Conservation (phyloP, 495 filamentous ascomycete species). For the Aspergillus leporis region DNA sequence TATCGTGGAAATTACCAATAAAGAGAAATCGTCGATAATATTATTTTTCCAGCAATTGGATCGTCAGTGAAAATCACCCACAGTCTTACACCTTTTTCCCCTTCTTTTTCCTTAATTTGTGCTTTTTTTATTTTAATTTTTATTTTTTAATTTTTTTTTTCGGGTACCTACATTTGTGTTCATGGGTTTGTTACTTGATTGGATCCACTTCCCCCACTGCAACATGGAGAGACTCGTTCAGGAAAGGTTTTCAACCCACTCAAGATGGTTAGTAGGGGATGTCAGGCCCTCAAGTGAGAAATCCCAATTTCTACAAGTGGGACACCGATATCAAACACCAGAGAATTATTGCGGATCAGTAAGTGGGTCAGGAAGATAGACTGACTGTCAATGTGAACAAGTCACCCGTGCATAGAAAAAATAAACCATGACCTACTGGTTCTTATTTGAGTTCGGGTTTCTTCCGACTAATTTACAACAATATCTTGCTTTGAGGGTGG, state of each 20-base stretch:
- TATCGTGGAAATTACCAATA: too few relatives aligned
- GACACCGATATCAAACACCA: conserved; percentile 2
- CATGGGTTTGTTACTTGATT: background rate
- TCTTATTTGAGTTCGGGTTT: background rate
- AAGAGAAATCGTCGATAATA: too few relatives aligned
- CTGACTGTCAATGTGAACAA: conserved; percentile 1
- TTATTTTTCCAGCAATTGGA: too few relatives aligned
- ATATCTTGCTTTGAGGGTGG: too few relatives aligned
- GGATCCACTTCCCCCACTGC: conserved; percentile 1
- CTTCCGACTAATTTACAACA: background rate
- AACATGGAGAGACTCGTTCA: background rate
- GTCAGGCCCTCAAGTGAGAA: background rate
- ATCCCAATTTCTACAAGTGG: background rate
- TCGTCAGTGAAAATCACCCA: too few relatives aligned
- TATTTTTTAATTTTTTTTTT: background rate
- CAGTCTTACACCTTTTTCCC: background rate
- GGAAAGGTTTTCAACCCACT: background rate
- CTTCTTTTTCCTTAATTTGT: background rate
- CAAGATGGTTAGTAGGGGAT: background rate
- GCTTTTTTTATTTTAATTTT: background rate
- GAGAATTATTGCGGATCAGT: background rate
- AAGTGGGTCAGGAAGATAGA: background rate
- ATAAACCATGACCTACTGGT: background rate
- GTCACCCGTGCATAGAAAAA: conserved; percentile 5
- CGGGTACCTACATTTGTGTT: conserved; percentile 3